phyloP scores from a whole-genome alignment of 257 asterid genomes.

The Nicotiana noctiflora region DNA sequence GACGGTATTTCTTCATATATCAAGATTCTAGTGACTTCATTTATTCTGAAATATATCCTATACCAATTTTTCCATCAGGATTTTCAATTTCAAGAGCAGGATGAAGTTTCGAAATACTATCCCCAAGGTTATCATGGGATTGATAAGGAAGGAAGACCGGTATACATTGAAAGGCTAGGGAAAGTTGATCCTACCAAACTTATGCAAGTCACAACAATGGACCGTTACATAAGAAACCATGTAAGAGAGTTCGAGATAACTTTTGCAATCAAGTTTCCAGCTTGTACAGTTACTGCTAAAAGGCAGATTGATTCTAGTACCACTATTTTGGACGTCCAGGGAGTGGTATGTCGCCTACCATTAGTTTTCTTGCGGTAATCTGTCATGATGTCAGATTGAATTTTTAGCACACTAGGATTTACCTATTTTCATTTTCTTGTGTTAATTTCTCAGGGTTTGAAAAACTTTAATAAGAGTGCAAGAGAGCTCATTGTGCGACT shows the following conservation, averaged over 20 bases:
- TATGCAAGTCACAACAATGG: slow-evolving; percentile 77
- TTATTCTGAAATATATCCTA: background rate
- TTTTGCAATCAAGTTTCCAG: slow-evolving; percentile 75
- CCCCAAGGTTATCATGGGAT: slow-evolving; percentile 89
- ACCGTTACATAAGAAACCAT: slow-evolving; percentile 68
- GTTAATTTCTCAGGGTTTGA: slow-evolving; percentile 49
- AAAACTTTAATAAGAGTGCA: slow-evolving; percentile 66
- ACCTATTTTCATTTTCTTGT: slow-evolving; percentile 6
- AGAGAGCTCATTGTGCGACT: slow-evolving; percentile 67
- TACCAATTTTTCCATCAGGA: slow-evolving; percentile 37
- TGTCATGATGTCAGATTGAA: background rate
- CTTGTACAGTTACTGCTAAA: slow-evolving; percentile 77
- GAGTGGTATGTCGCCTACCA: slow-evolving; percentile 55
- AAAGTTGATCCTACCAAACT: slow-evolving; percentile 74
- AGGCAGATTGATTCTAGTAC: slow-evolving; percentile 86
- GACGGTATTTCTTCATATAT: background rate
- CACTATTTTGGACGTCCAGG: slow-evolving; percentile 77
- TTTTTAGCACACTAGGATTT: background rate
- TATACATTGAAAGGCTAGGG: slow-evolving; percentile 80
- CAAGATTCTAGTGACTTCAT: background rate
- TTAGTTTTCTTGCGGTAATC: background rate
- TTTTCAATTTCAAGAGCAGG: slow-evolving; percentile 63
- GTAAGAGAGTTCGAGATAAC: slow-evolving; percentile 71
- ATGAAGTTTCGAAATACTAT: slow-evolving; percentile 62
- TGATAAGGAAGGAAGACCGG: slow-evolving; percentile 82